phyloP scores from a whole-genome alignment of 2,329 filamentous ascomycete species.

The Aureobasidium sp. region DNA sequence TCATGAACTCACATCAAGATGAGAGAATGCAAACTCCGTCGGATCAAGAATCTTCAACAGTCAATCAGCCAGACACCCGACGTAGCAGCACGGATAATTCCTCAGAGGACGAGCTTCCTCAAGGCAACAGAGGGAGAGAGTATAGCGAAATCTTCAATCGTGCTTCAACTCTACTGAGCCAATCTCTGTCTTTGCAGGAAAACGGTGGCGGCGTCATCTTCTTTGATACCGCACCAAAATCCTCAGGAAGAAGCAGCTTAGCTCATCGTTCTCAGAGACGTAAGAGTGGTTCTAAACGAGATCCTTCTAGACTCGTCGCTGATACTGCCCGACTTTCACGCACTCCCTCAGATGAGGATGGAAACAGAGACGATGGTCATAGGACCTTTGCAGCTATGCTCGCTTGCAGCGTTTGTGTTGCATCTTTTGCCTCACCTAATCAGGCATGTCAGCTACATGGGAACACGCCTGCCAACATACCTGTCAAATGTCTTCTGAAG shows the following conservation, averaged over 20 bases:
- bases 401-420: neutral
- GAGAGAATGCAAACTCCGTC: neutral
- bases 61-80: neutral
- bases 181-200: neutral
- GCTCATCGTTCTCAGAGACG: neutral
- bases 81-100: neutral
- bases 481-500: neutral
- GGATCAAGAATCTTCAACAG: neutral
- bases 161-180: neutral
- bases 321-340: neutral
- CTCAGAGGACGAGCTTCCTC: constrained; percentile 3
- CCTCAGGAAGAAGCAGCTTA: neutral
- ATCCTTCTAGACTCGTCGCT: neutral
- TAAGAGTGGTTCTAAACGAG: neutral
- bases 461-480: neutral
- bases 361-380: neutral
- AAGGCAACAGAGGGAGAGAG: neutral
- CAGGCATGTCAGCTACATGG: neutral
- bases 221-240: neutral
- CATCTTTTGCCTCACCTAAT: neutral
- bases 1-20: constrained; percentile 15
- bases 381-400: neutral
- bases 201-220: neutral
- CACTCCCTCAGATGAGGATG: neutral
- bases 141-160: neutral